Evolutionary conservation across 1,284 basidiomycete species (phyloP).

Genomic region (Volvariella surrecta): DNA sequence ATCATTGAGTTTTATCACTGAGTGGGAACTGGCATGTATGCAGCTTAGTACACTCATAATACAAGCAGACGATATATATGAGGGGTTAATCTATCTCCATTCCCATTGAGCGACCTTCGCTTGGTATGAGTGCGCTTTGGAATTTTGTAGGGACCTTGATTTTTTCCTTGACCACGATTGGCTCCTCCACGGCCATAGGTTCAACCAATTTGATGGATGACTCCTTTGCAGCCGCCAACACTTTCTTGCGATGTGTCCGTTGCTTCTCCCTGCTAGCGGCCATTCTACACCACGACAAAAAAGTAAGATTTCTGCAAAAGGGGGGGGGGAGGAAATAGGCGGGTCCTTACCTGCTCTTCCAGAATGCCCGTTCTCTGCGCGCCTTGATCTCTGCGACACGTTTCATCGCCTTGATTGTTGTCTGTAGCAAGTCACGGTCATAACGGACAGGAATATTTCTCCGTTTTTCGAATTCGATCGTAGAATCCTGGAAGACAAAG

Average conservation of each 20-base stretch:
- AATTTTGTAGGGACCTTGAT: constrained; percentile 69
- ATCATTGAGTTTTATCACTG: constrained; percentile 2
- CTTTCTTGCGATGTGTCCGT: constrained; percentile 59
- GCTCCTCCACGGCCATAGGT: constrained; percentile 43
- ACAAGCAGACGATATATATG: neutral
- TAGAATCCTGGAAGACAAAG: constrained; percentile 68
- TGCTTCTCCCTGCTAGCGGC: constrained; percentile 67
- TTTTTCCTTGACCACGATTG: constrained; percentile 60
- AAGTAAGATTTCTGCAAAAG: constrained; percentile 1
- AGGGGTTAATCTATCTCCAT: constrained; percentile 67
- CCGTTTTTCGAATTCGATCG: constrained; percentile 99
- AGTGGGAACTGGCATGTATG: neutral
- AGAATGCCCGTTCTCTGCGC: constrained; percentile 94
- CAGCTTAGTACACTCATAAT: no score
- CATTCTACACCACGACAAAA: constrained; percentile 59
- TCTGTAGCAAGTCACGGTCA: constrained; percentile 89
- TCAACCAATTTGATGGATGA: constrained; percentile 61
- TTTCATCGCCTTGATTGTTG: constrained; percentile 97
- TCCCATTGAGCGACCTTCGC: constrained; percentile 72
- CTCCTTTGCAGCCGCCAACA: constrained; percentile 45
- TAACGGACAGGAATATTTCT: constrained; percentile 97
- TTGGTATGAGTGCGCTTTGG: constrained; percentile 65
- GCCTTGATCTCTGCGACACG: constrained; percentile 90
- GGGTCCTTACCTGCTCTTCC: constrained; percentile 71
- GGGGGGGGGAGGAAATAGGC: constrained; percentile 13